A percentile compares a stretch with the other conserved stretches of the same genome.
phyloP scores from a whole-genome alignment of 2,329 filamentous ascomycete genomes.

The Helminthosporium solani region DNA sequence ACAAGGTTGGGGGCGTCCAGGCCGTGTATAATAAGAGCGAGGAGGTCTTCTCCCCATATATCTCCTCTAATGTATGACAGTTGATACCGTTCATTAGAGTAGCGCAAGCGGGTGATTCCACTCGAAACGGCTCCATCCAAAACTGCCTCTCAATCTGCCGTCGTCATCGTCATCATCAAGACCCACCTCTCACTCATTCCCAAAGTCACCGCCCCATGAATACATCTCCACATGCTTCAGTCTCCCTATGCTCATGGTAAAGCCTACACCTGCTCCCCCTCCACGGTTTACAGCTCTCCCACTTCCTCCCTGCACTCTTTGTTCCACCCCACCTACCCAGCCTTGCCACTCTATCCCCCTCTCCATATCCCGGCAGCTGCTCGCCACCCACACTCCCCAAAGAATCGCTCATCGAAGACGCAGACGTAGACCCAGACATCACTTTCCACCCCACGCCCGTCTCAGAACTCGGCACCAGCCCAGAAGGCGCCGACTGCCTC shows the following conservation, averaged over 20 bases:
- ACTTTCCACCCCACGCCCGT: constrained; percentile 36
- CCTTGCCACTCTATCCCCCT: constrained; percentile 16
- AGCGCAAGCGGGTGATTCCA: constrained; percentile 23
- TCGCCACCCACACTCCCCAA: constrained; percentile 22
- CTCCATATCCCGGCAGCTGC: constrained; percentile 23
- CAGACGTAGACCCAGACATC: not conserved
- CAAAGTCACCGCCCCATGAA: constrained; percentile 30
- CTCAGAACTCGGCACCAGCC: too few relatives aligned
- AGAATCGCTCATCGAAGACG: not conserved
- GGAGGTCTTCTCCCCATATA: constrained; percentile 5
- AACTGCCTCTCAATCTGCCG: not conserved
- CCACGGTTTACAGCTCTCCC: constrained; percentile 43
- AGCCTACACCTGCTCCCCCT: constrained; percentile 36
- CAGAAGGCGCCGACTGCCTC: constrained; percentile 14
- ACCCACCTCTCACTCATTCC: constrained; percentile 1
- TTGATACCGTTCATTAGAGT: constrained; percentile 12
- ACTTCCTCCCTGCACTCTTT: constrained; percentile 29
- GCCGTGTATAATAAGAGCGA: constrained; percentile 30
- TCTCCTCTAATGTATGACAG: constrained; percentile 10
- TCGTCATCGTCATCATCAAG: not conserved
- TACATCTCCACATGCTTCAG: constrained; percentile 35
- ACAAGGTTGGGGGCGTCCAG: constrained; percentile 14
- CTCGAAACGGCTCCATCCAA: constrained; percentile 10
- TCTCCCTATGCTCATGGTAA: constrained; percentile 43
- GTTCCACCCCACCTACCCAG: constrained; percentile 23